Percentiles rank a stretch among this genome's conserved stretches.
These are phyloP conservation scores for Smittium culicis DNA, from an alignment of 371 early-diverging fungal genomes.

Conservation along the genomic window DNA sequence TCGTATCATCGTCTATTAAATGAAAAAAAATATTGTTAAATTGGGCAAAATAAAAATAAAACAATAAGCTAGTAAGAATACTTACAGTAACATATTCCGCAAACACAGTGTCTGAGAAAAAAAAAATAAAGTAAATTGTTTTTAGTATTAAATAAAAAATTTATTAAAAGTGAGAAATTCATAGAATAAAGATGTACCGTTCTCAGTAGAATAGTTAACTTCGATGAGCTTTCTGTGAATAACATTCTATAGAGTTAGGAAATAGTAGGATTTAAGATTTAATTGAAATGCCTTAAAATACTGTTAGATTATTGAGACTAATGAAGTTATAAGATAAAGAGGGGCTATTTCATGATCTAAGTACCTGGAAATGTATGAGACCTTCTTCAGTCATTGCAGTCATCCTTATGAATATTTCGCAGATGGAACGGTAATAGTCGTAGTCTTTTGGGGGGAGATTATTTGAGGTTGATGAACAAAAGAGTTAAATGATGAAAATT, in stretches of 20 bases:
- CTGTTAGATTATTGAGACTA: too few relatives aligned
- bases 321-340: too few relatives aligned
- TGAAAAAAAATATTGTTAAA: neutral
- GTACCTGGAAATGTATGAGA: neutral
- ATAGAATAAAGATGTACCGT: neutral
- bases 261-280: neutral
- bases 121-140: too few relatives aligned
- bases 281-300: too few relatives aligned
- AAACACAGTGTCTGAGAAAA: neutral
- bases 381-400: neutral
- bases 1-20: neutral
- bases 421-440: too few relatives aligned
- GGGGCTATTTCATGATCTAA: too few relatives aligned
- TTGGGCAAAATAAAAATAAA: neutral
- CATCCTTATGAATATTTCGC: too few relatives aligned
- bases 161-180: too few relatives aligned
- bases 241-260: neutral
- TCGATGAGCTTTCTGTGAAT: neutral
- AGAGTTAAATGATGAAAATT: too few relatives aligned
- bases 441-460: too few relatives aligned
- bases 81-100: neutral
- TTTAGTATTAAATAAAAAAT: too few relatives aligned
- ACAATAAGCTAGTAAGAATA: neutral
- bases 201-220: neutral
- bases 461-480: too few relatives aligned